Conservation (phyloP, 106 monocot genomes). For the Dendrobium huoshanense region DNA sequence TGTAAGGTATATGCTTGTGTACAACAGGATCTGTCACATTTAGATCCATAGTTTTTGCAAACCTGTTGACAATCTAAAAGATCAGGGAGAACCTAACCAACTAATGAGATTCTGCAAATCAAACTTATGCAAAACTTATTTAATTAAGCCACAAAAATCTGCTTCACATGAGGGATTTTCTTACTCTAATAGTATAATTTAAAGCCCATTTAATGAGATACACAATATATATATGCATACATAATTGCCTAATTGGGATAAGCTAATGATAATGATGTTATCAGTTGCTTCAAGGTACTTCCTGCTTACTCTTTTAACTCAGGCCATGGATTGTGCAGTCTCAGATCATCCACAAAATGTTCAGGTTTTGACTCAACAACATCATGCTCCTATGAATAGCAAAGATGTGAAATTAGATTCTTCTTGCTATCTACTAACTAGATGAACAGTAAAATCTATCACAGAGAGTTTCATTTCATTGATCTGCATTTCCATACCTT, state of each 20-base stretch:
- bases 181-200: too few species aligned
- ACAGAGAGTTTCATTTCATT: neutral
- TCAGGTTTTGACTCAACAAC: conserved; percentile 96
- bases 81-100: neutral
- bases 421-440: neutral
- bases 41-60: conserved; percentile 67
- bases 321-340: conserved; percentile 89
- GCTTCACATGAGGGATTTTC: neutral
- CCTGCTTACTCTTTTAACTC: conserved; percentile 78
- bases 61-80: conserved; percentile 40
- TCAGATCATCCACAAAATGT: conserved; percentile 92
- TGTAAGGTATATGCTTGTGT: conserved; percentile 92
- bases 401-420: neutral
- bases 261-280: too few species aligned
- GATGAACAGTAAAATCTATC: conserved; percentile 1
- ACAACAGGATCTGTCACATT: conserved; percentile 66
- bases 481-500: conserved; percentile 47
- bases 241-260: neutral
- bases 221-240: too few species aligned
- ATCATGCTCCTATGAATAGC: conserved; percentile 57
- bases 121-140: neutral
- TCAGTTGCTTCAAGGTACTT: neutral
- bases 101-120: neutral
- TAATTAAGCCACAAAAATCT: neutral
- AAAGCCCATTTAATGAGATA: too few species aligned